Conservation (phyloP, 129 eudicot species). For the Saposhnikovia divaricata region DNA sequence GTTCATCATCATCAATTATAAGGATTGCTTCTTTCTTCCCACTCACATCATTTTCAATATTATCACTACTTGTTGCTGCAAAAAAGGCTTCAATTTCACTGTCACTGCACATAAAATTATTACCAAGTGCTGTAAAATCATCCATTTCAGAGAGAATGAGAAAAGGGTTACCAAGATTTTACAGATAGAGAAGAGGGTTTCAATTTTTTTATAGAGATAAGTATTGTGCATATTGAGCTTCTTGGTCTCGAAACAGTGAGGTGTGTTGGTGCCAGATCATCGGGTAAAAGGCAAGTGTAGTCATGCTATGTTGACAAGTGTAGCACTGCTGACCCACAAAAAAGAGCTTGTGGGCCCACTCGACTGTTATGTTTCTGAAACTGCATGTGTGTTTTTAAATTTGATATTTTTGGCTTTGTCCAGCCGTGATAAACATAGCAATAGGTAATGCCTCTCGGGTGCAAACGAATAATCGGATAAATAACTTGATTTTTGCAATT, state of each 20-base stretch:
- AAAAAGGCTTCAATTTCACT: not conserved
- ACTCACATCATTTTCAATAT: not conserved
- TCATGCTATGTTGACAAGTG: not conserved
- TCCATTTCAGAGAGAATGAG: not conserved
- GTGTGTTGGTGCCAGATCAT: not conserved
- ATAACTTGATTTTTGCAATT: too few species aligned
- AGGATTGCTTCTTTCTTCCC: not conserved
- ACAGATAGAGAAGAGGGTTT: not conserved
- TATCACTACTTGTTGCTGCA: not conserved
- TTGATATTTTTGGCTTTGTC: not conserved
- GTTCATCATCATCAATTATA: slow-evolving; percentile 18
- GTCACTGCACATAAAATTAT: not conserved
- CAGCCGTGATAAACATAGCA: not conserved
- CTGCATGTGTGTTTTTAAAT: not conserved
- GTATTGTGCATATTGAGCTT: not conserved
- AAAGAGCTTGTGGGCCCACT: not conserved
- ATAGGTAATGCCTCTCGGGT: too few species aligned
- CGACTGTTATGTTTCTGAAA: not conserved
- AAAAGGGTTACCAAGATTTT: not conserved
- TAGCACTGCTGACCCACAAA: not conserved
- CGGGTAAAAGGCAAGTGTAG: not conserved
- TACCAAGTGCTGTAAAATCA: not conserved
- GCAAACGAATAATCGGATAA: too few species aligned
- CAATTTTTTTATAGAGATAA: not conserved
- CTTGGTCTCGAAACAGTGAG: not conserved